Evolutionary conservation across 1,139 yeast genomes (phyloP).

Genomic region (Scheffersomyces parashehatae): DNA sequence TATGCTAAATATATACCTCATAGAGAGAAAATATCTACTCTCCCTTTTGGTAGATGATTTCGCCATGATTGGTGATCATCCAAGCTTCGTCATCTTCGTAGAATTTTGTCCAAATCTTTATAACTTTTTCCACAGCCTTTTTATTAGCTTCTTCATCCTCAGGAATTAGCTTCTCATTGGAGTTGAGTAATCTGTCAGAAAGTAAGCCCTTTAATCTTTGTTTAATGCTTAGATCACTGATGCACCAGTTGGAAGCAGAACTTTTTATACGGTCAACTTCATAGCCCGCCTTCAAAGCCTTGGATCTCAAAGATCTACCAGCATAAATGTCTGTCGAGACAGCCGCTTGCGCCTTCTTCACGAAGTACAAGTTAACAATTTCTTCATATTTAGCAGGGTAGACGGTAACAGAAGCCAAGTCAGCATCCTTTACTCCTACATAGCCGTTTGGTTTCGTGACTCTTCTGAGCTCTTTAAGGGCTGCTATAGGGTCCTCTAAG

Average conservation of each 20-base stretch:
- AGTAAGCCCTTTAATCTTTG: too few species aligned
- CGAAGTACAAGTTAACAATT: conserved; percentile 9
- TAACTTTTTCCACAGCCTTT: conserved; percentile 3
- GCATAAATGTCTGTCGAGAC: conserved; percentile 15
- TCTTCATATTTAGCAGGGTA: conserved; percentile 22
- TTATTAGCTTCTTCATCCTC: conserved; percentile 11
- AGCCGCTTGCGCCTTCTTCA: conserved; percentile 6
- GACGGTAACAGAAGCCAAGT: conserved; percentile 16
- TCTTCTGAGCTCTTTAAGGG: conserved; percentile 8
- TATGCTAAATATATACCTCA: too few species aligned
- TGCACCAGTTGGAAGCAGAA: conserved; percentile 17
- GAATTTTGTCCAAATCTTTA: conserved; percentile 16
- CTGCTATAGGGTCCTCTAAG: conserved; percentile 26
- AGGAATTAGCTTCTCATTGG: conserved; percentile 10
- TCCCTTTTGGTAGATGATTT: conserved; percentile 15
- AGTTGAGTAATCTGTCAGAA: conserved; percentile 11
- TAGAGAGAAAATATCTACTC: neutral
- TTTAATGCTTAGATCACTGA: conserved; percentile 4
- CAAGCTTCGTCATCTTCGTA: conserved; percentile 13
- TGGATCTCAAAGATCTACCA: conserved; percentile 15
- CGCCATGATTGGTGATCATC: conserved; percentile 15
- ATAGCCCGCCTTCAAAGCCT: conserved; percentile 23
- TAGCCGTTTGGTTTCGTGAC: conserved; percentile 10
- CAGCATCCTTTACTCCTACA: conserved; percentile 35
- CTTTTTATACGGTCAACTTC: conserved; percentile 9